These are phyloP conservation scores for Prunus mongolica DNA, from an alignment of 306 rosid genomes.

Conservation along the genomic window DNA sequence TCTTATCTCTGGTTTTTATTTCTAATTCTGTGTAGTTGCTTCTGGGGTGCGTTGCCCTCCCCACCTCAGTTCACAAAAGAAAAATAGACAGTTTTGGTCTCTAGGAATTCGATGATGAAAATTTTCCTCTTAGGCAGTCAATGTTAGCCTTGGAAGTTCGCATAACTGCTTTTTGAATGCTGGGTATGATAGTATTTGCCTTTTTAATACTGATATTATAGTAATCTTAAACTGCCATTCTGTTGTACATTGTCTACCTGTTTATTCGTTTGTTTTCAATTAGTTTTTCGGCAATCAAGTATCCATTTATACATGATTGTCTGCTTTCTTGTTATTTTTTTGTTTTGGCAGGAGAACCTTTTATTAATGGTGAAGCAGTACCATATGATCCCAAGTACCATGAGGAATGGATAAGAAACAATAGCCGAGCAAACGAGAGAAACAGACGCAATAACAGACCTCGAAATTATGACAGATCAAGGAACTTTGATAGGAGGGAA, in stretches of 20 bases:
- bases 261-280: neutral
- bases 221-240: neutral
- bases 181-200: too few relatives aligned
- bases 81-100: too few relatives aligned
- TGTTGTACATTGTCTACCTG: neutral
- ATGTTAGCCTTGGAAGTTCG: too few relatives aligned
- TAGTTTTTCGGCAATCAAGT: neutral
- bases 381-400: slow-evolving; percentile 92
- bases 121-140: too few relatives aligned
- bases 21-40: too few relatives aligned
- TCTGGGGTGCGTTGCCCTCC: too few relatives aligned
- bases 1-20: too few relatives aligned
- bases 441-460: slow-evolving; percentile 46
- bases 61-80: too few relatives aligned
- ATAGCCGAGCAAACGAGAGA: slow-evolving; percentile 87
- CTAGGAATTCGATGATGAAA: too few relatives aligned
- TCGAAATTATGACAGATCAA: too few relatives aligned
- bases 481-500: too few relatives aligned
- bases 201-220: too few relatives aligned
- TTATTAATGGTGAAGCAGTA: slow-evolving; percentile 82
- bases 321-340: slow-evolving; percentile 10
- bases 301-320: neutral
- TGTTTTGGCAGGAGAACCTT: slow-evolving; percentile 76
- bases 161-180: neutral
- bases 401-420: slow-evolving; percentile 91